These are phyloP conservation scores for Pterula multifida DNA, from an alignment of 1,284 basidiomycete species.

Conservation along the genomic window DNA sequence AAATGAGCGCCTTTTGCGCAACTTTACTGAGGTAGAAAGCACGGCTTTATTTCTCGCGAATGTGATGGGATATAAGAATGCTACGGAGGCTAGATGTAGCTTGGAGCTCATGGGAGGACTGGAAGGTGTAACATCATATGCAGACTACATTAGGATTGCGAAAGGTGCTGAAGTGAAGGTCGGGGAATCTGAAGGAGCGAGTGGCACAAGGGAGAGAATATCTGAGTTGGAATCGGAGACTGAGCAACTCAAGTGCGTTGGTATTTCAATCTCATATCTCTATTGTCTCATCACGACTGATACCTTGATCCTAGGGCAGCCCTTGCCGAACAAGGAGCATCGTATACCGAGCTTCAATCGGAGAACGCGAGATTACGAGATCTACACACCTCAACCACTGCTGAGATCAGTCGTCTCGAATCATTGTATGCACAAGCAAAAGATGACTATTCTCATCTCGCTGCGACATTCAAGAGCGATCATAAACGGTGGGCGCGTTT, in stretches of 20 bases:
- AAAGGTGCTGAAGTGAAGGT: too few species aligned
- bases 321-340: not conserved
- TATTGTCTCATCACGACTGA: too few species aligned
- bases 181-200: too few species aligned
- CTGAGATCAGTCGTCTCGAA: not conserved
- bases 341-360: not conserved
- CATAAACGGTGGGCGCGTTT: conserved; percentile 37
- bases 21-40: not conserved
- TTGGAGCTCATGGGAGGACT: not conserved
- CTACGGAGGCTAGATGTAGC: not conserved
- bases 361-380: not conserved
- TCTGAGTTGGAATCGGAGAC: too few species aligned
- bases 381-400: not conserved
- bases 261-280: too few species aligned
- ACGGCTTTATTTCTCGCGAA: conserved; percentile 1
- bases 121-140: not conserved
- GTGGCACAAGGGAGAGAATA: too few species aligned
- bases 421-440: not conserved
- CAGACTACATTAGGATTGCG: too few species aligned
- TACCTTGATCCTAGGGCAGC: too few species aligned
- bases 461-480: conserved; percentile 33
- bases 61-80: not conserved
- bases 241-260: not conserved
- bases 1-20: not conserved
- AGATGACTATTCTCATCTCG: conserved; percentile 3